A percentile compares a stretch with the other conserved stretches of the same genome.
These are phyloP conservation scores for Cicer judaicum DNA, from an alignment of 306 rosid genomes.

Conservation along the genomic window DNA sequence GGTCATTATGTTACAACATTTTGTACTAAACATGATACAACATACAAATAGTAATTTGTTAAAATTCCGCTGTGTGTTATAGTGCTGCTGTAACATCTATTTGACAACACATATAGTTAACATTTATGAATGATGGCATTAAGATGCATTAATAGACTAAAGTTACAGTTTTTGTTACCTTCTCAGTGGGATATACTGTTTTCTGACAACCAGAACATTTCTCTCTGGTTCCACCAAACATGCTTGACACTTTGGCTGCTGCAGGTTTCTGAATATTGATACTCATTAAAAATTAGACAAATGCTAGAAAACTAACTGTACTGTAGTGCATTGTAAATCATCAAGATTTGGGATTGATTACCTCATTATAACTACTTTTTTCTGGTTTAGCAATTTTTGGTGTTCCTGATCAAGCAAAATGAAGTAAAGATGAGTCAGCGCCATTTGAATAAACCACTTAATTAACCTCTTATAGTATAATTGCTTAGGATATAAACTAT, in stretches of 20 bases:
- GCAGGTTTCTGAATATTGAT: slow-evolving; percentile 68
- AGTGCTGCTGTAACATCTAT: no score
- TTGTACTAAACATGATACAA: no score
- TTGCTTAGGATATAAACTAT: no score
- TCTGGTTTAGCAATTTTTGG: slow-evolving; percentile 92
- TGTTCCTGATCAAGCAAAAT: slow-evolving; percentile 65
- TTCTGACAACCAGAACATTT: slow-evolving; percentile 94
- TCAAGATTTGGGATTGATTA: slow-evolving; percentile 41
- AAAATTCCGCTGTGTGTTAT: no score
- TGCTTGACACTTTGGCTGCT: slow-evolving; percentile 68
- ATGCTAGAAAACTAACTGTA: slow-evolving; percentile 16
- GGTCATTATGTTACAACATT: no score
- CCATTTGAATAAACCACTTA: no score
- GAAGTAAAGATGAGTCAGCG: slow-evolving; percentile 7
- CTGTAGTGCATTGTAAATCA: slow-evolving; percentile 21
- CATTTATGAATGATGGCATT: no score
- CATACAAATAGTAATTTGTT: no score
- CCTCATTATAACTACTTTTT: slow-evolving; percentile 69
- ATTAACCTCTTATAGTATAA: not conserved
- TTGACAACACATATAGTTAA: no score
- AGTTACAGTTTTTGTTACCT: slow-evolving; percentile 51
- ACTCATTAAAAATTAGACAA: slow-evolving; percentile 35
- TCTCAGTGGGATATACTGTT: slow-evolving; percentile 95
- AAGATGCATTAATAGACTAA: no score
- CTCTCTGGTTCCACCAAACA: slow-evolving; percentile 97